These are phyloP conservation scores for Cladobotryum mycophilum DNA, from an alignment of 2,329 filamentous ascomycete species.

Conservation along the genomic window DNA sequence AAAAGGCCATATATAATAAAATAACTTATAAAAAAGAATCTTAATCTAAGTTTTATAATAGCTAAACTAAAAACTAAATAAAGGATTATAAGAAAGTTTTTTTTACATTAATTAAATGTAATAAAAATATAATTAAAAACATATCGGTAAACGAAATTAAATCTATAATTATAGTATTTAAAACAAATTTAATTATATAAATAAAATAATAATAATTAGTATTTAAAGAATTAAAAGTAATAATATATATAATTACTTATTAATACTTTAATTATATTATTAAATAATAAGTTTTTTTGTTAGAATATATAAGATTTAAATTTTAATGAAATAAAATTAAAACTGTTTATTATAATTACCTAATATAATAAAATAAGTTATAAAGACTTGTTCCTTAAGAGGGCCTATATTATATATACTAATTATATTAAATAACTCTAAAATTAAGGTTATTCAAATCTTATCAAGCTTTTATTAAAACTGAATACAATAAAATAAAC, in stretches of 20 bases:
- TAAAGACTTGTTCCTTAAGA: too few relatives aligned
- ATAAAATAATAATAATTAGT: not conserved
- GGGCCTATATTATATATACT: constrained; percentile 1
- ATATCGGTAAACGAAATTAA: not conserved
- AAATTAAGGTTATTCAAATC: not conserved
- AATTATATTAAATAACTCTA: constrained; percentile 8
- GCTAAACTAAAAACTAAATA: constrained; percentile 5
- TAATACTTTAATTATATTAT: constrained; percentile 7
- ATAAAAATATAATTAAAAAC: not conserved
- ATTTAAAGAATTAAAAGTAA: constrained; percentile 2
- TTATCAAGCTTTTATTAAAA: constrained; percentile 5
- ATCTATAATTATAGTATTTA: not conserved
- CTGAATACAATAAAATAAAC: not conserved
- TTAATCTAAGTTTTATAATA: too few relatives aligned
- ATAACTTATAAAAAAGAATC: not conserved
- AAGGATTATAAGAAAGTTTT: not conserved
- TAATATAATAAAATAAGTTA: not conserved
- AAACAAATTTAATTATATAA: not conserved
- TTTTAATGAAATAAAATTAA: constrained; percentile 11
- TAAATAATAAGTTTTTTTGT: too few relatives aligned
- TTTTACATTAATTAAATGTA: not conserved
- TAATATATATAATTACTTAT: not conserved
- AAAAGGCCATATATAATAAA: not conserved
- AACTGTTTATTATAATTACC: constrained; percentile 9
- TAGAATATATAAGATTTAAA: too few relatives aligned